phyloP scores from a whole-genome alignment of 768 basidiomycete genomes.

The Pleurotus ostreatus region DNA sequence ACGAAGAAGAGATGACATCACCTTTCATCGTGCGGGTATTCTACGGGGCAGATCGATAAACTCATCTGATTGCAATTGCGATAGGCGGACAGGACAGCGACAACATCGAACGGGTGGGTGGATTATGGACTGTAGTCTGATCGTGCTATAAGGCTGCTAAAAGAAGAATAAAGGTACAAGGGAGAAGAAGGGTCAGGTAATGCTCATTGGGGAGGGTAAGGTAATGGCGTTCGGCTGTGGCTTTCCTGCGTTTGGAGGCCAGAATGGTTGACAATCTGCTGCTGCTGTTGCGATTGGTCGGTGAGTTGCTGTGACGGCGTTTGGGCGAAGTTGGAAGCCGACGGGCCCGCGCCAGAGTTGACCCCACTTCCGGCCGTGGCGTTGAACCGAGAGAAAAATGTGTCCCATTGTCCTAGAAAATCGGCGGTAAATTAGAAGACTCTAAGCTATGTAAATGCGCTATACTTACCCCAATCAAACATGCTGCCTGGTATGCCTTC shows the following conservation, averaged over 20 bases:
- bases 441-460: background rate
- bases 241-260: conserved; percentile 1
- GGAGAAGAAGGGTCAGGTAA: background rate
- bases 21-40: conserved; percentile 1
- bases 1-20: conserved; percentile 2
- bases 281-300: conserved; percentile 1
- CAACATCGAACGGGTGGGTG: conserved; percentile 4
- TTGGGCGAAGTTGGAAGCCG: background rate
- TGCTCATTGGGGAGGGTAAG: conserved; percentile 5
- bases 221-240: conserved; percentile 7
- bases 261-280: conserved; percentile 3
- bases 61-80: conserved; percentile 9
- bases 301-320: background rate
- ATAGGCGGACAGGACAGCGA: conserved; percentile 6
- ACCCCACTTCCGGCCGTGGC: conserved; percentile 17
- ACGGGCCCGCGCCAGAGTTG: conserved; percentile 16
- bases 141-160: background rate
- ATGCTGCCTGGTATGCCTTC: conserved; percentile 80
- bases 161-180: conserved; percentile 1
- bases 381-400: conserved; percentile 66
- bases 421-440: conserved; percentile 4
- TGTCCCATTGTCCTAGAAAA: conserved; percentile 72
- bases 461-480: conserved; percentile 78
- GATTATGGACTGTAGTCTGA: conserved; percentile 6
- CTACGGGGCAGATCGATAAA: background rate